Evolutionary conservation across 495 filamentous ascomycete genomes (phyloP).

Genomic region (Letharia columbiana): DNA sequence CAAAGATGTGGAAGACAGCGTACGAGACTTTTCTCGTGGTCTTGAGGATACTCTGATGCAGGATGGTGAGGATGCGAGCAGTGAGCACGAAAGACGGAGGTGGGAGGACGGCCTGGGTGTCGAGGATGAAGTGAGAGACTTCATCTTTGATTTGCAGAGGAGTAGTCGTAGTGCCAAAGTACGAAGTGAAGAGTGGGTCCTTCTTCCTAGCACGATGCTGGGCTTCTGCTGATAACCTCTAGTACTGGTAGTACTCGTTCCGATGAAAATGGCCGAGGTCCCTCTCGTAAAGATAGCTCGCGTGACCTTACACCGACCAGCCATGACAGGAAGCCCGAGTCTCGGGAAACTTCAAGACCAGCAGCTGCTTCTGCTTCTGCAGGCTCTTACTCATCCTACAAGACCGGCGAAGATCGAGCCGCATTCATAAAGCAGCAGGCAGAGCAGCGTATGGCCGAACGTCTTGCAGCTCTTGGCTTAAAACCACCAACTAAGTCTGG

Average conservation of each 20-base stretch:
- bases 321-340: slow-evolving; percentile 28
- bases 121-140: slow-evolving; percentile 91
- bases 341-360: slow-evolving; percentile 35
- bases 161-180: slow-evolving; percentile 66
- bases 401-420: slow-evolving; percentile 84
- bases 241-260: slow-evolving; percentile 21
- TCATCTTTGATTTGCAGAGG: slow-evolving; percentile 92
- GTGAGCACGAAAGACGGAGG: slow-evolving; percentile 80
- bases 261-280: slow-evolving; percentile 26
- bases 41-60: slow-evolving; percentile 85
- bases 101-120: slow-evolving; percentile 98
- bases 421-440: slow-evolving; percentile 96
- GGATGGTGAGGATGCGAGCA: slow-evolving; percentile 56
- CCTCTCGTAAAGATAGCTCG: slow-evolving; percentile 27
- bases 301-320: slow-evolving; percentile 26
- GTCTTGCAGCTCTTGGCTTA: slow-evolving; percentile 86
- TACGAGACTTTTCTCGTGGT: slow-evolving; percentile 74
- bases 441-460: slow-evolving; percentile 94
- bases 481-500: slow-evolving; percentile 60
- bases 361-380: slow-evolving; percentile 35
- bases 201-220: background rate
- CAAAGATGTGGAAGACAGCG: slow-evolving; percentile 91
- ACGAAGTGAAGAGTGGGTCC: slow-evolving; percentile 60
- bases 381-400: slow-evolving; percentile 62
- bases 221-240: slow-evolving; percentile 12